Percentiles rank a stretch among this genome's conserved stretches.
Evolutionary conservation across 1,284 basidiomycete genomes (phyloP).

Genomic region (Marasmius tenuissimus): DNA sequence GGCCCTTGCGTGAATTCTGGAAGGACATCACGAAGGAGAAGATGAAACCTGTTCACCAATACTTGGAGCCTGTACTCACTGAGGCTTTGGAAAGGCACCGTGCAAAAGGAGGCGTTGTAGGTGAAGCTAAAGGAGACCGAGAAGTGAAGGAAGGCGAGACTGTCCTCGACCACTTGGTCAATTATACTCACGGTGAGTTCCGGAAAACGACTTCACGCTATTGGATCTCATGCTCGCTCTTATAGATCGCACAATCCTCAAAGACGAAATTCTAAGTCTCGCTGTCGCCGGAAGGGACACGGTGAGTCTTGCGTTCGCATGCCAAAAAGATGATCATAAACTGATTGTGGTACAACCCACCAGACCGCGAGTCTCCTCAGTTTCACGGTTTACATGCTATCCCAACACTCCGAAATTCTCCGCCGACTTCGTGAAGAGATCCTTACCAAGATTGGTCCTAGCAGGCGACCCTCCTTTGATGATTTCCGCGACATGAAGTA

Average conservation of each 20-base stretch:
- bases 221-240: background rate
- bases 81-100: constrained; percentile 30
- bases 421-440: constrained; percentile 39
- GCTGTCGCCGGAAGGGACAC: constrained; percentile 39
- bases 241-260: constrained; percentile 28
- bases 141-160: constrained; percentile 36
- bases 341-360: background rate
- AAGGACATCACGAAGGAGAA: constrained; percentile 30
- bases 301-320: constrained; percentile 18
- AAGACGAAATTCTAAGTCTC: constrained; percentile 33
- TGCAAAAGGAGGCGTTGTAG: constrained; percentile 10
- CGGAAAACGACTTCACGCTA: background rate
- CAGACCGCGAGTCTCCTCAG: constrained; percentile 39
- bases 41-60: constrained; percentile 31
- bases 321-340: constrained; percentile 1
- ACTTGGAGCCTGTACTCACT: constrained; percentile 36
- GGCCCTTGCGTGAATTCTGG: constrained; percentile 39
- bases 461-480: constrained; percentile 34
- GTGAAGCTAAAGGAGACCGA: constrained; percentile 18
- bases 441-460: constrained; percentile 30
- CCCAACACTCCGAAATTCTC: constrained; percentile 35
- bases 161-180: constrained; percentile 39
- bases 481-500: constrained; percentile 45
- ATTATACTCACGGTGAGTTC: constrained; percentile 31
- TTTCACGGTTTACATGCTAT: constrained; percentile 41